Evolutionary conservation across 2,329 filamentous ascomycete genomes (phyloP), one percentile per base, ranked within the genome.

Genomic region (Scedosporium minutisporum): DNA sequence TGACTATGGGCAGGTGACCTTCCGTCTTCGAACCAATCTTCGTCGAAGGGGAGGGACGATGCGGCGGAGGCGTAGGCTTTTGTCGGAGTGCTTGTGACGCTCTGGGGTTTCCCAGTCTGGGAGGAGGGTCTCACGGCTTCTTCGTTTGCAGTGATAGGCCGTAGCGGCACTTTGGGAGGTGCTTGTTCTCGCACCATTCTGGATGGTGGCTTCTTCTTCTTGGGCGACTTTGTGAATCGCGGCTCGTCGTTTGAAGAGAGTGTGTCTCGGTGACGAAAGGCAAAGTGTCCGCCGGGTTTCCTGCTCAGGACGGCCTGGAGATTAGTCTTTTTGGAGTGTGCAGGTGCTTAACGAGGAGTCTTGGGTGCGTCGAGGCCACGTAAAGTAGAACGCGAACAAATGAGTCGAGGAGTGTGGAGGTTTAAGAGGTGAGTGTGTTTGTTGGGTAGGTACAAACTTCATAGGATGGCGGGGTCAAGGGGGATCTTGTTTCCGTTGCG

Each of bases 151-250:
- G 69, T 69, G 57, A 70, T 70, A 18, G 80, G 74, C 68, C 68
- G 78, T 69, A 69, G 70, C 42, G 73, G 78, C 70, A 68, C 75
- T 77, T 75, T 80, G 65, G 73, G 77, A 64, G 70, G 80, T 69
- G 68, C 79, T 67, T 70, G 78, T 74, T 76, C 81, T 69, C 75
- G 78, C 67, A 76, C 80, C 80, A 81, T 82, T 41, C 53, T 64
- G 27, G 16, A 55, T 12, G n/a, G 60, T 6, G 41, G 41, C 53
- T 61, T 58, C 27, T 41, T 33, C n/a, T 57, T 58, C 18, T 12
- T 33, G 3, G 63, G 53, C 3, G 53, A 64, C 53, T 57, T 66
- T 9, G 55, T 18, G 33, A 65, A 67, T 21, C 63, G 61, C 33
- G 64, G 64, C n/a, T 57, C 29, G 48, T 51, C 57, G 51, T 33